Base-by-base conservation (phyloP, 192 early-diverging fungal species). In the Coemansia furcata region DNA sequence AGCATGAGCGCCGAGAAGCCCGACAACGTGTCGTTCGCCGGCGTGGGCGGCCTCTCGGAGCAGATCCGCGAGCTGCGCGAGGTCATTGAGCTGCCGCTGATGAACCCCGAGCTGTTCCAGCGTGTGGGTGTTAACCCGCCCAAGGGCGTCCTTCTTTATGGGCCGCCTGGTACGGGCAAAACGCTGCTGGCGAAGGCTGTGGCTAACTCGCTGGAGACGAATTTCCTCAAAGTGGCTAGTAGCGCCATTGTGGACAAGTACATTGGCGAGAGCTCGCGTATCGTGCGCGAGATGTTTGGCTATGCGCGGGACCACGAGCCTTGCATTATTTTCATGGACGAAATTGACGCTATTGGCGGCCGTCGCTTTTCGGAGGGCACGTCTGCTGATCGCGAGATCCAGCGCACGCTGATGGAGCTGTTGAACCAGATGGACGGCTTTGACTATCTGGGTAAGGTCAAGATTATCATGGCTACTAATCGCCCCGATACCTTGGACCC, bases 371-470 rank as follows among this genome's bases (percentile, higher is more conserved):
- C 94, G 17, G 98, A 99, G 74, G 96, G 97, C 74, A 99, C 97
- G 17, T 96, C 94, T 62, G 94, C 96, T n/a, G 98, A 99, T 89
- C 91, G 96, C 69, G 98, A 99, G 86, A 98, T 99, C 73, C 98
- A 98, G 82, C 89, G 98, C 50, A 99, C 97, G 29, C 84, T 99
- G 62, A 98, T 98, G 96, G 96, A 99, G 86, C 87, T 99, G 57
- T 73, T 99, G 63, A 99, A 97, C 81, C 98, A 98, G 84, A 98
- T 99, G 98, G 98, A 99, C 69, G 98, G 98, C n/a, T 98, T 99
- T 66, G 97, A 99, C 69, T 91, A 93, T 57, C 86, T 98, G 49
- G 96, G 96, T 44, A 94, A 99, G 72, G 95, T 95, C 62, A 99
- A 98, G 82, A 80, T 99, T 67, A 99, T 99, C 79, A 98, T 98